Percentiles rank a stretch among this genome's conserved stretches.
These are phyloP conservation scores for Fusarium poae DNA, from an alignment of 2,329 filamentous ascomycete species.

Conservation along the genomic window DNA sequence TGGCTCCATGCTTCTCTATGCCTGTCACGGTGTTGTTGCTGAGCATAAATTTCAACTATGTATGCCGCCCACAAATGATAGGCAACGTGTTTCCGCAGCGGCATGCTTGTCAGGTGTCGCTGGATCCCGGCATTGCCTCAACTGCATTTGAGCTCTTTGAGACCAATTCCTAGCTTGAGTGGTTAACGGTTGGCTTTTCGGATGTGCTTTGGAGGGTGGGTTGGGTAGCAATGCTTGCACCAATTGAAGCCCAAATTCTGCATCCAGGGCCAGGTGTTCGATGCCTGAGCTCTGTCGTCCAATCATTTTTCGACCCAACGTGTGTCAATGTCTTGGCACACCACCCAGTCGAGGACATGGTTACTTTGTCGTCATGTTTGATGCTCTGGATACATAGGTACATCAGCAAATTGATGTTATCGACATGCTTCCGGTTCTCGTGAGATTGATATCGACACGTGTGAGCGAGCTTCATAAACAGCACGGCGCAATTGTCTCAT, in stretches of 20 bases:
- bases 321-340: constrained; percentile 31
- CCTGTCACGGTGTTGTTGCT: constrained; percentile 32
- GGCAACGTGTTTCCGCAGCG: constrained; percentile 46
- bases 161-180: constrained; percentile 25
- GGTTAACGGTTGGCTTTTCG: constrained; percentile 28
- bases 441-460: constrained; percentile 7
- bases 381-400: constrained; percentile 20
- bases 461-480: background rate
- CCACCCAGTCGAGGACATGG: constrained; percentile 24
- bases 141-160: constrained; percentile 41
- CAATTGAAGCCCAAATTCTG: constrained; percentile 55
- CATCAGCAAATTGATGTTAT: constrained; percentile 26
- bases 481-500: constrained; percentile 1
- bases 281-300: constrained; percentile 45
- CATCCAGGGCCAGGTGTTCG: constrained; percentile 44
- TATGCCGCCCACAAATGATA: constrained; percentile 44
- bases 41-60: constrained; percentile 28
- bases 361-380: constrained; percentile 26
- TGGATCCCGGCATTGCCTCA: constrained; percentile 42
- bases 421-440: constrained; percentile 20
- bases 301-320: constrained; percentile 43
- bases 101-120: constrained; percentile 42
- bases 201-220: constrained; percentile 41
- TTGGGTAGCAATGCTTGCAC: constrained; percentile 58
- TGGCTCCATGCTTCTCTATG: constrained; percentile 34